These are phyloP conservation scores for Morella rubra DNA, from an alignment of 306 rosid species.

Conservation along the genomic window DNA sequence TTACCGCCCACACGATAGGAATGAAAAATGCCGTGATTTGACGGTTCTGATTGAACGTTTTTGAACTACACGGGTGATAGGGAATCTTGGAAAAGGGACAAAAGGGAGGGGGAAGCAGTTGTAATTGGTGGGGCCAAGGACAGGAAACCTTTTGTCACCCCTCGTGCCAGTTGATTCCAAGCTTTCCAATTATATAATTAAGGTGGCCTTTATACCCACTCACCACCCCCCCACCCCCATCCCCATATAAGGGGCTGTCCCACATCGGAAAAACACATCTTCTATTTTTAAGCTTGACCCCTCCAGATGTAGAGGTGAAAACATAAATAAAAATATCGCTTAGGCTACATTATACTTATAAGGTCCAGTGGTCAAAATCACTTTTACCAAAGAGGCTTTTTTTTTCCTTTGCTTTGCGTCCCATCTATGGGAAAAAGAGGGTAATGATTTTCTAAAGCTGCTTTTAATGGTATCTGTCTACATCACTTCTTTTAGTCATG, in stretches of 20 bases:
- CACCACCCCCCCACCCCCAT: background rate
- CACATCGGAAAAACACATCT: background rate
- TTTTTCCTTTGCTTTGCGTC: background rate
- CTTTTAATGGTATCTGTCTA: background rate
- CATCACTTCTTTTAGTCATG: background rate
- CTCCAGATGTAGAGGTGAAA: too few relatives aligned
- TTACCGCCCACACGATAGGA: too few relatives aligned
- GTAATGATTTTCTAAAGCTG: background rate
- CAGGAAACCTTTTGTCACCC: constrained; percentile 14
- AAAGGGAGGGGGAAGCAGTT: constrained; percentile 15
- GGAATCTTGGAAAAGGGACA: constrained; percentile 30
- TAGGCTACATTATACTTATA: too few relatives aligned
- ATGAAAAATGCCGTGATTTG: too few relatives aligned
- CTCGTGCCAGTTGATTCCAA: constrained; percentile 33
- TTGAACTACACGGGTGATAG: background rate
- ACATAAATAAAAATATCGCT: too few relatives aligned
- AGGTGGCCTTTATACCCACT: constrained; percentile 35
- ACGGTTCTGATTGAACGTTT: constrained; percentile 4
- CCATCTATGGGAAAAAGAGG: background rate
- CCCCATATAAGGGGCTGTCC: background rate
- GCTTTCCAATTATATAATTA: constrained; percentile 5
- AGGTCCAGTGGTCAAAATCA: constrained; percentile 16
- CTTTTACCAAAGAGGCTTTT: constrained; percentile 11
- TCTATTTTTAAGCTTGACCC: constrained; percentile 13
- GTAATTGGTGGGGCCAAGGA: constrained; percentile 25